phyloP scores from a whole-genome alignment of 2,329 filamentous ascomycete species.

The Fusarium kyushuense region DNA sequence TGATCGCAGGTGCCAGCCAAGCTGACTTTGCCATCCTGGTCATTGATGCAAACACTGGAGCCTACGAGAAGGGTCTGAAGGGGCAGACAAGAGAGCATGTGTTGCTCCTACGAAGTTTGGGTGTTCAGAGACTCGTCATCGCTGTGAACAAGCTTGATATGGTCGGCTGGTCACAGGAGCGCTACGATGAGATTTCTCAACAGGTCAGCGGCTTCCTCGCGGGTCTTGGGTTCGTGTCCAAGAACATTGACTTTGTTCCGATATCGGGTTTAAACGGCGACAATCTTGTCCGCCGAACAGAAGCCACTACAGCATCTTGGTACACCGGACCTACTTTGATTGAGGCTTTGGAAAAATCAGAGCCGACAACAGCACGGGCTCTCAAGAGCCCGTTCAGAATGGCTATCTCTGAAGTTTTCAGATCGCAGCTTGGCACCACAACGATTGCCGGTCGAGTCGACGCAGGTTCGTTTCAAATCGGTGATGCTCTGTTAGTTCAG shows the following conservation, averaged over 20 bases:
- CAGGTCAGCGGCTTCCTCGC: conserved; percentile 87
- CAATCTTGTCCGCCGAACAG: conserved; percentile 77
- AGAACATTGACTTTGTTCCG: conserved; percentile 87
- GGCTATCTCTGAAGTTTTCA: conserved; percentile 89
- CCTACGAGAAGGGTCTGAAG: conserved; percentile 92
- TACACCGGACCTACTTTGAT: conserved; percentile 84
- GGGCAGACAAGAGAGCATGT: conserved; percentile 97
- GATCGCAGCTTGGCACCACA: conserved; percentile 82
- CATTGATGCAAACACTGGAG: conserved; percentile 89
- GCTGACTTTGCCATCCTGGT: conserved; percentile 96
- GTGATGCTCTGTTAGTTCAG: conserved; percentile 82
- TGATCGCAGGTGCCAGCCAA: conserved; percentile 97
- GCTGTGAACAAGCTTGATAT: conserved; percentile 96
- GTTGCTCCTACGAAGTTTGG: conserved; percentile 88
- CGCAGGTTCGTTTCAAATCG: conserved; percentile 83
- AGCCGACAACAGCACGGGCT: conserved; percentile 73
- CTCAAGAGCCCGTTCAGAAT: conserved; percentile 85
- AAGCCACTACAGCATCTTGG: conserved; percentile 74
- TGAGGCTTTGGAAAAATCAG: conserved; percentile 85
- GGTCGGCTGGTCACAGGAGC: conserved; percentile 82
- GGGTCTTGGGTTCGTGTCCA: conserved; percentile 82
- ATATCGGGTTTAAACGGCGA: conserved; percentile 90
- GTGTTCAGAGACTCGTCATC: conserved; percentile 87
- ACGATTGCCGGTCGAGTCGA: conserved; percentile 90
- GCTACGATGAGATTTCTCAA: conserved; percentile 86